Evolutionary conservation across 2,329 filamentous ascomycete species (phyloP).

Genomic region (Blumeriella jaapii): DNA sequence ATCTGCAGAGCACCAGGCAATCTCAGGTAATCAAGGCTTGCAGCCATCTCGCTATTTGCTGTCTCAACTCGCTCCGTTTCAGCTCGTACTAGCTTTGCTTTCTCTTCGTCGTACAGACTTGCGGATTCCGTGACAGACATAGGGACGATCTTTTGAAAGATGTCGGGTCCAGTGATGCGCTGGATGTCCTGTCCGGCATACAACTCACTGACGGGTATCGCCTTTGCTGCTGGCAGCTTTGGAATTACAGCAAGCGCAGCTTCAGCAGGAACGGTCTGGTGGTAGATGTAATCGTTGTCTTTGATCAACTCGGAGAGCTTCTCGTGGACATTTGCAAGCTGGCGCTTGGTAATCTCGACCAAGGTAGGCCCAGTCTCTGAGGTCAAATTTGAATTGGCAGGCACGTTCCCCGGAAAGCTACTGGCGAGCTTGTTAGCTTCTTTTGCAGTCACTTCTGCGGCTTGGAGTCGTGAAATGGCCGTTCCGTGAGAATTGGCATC

Average conservation of each 20-base stretch:
- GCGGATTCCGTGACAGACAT: slow-evolving; percentile 94
- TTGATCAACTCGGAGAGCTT: slow-evolving; percentile 67
- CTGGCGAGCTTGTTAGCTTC: slow-evolving; percentile 68
- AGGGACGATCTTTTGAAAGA: slow-evolving; percentile 93
- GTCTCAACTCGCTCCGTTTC: slow-evolving; percentile 89
- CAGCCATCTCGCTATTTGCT: slow-evolving; percentile 91
- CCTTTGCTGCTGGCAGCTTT: slow-evolving; percentile 90
- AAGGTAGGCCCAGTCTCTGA: slow-evolving; percentile 66
- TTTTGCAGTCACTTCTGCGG: slow-evolving; percentile 66
- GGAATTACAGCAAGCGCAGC: slow-evolving; percentile 70
- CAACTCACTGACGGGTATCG: slow-evolving; percentile 90
- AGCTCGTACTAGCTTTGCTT: slow-evolving; percentile 86
- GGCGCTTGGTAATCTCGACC: slow-evolving; percentile 73
- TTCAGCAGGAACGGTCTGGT: slow-evolving; percentile 80
- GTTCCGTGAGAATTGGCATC: slow-evolving; percentile 80
- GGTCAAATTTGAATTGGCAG: slow-evolving; percentile 71
- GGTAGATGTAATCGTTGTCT: slow-evolving; percentile 98
- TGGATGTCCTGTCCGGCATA: slow-evolving; percentile 97
- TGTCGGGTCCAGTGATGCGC: slow-evolving; percentile 88
- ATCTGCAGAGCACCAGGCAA: slow-evolving; percentile 82
- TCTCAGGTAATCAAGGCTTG: slow-evolving; percentile 86
- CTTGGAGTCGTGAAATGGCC: slow-evolving; percentile 70
- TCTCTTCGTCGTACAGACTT: slow-evolving; percentile 96
- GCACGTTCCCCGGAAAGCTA: slow-evolving; percentile 68
- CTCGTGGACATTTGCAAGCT: slow-evolving; percentile 69